Base-by-base conservation (phyloP, 805 yeast species). In the Schwanniomyces yamadae region DNA sequence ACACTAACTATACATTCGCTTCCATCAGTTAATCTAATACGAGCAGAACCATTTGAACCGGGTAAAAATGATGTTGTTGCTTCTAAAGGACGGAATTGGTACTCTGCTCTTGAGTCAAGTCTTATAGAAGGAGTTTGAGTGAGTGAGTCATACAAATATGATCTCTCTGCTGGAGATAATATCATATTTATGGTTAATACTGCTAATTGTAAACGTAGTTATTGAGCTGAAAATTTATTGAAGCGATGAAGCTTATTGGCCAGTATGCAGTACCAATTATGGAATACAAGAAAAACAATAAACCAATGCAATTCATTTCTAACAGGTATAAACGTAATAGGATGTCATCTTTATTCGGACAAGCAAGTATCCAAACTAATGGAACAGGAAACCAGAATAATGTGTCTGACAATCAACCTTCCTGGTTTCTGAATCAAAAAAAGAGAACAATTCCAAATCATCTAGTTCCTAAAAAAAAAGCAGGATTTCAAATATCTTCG, bases 1-100 rank as follows among this genome's bases (percentile, higher is more conserved):
- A 91, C 75, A 52, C 97, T 93, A 4, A 88, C 91, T 22, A 93
- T 82, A 50, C 96, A 88, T 61, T 93, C 98, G 42, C 88, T 78
- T 15, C 99, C 98, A 59, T 91, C 98, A 32, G 84, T 74, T 22
- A 88, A 75, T 45, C 89, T 74, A 13, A 91, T 77, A 63, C 95
- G 75, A 0, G 97, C 84, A 2, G 97, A 89, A 10, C 99, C 99
- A 61, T 91, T 87, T 3, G 96, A 84, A 34, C 82, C 77, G 0
- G 95, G 93, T 40, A 93, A 69, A 49, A 91, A 84, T 33, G 82
- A 82, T 6, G 86, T 79, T 10, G 78, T 79, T 3, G 95, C 85
- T 52, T 88, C 95, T 31, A 93, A 61, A 0, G 97, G 96, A 46
- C 97, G 73, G 53, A 85, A 84, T 57, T 89, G 96, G 40, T 73